Conservation (phyloP, 2,329 filamentous ascomycete species). For the Microcyclospora pomicola region DNA sequence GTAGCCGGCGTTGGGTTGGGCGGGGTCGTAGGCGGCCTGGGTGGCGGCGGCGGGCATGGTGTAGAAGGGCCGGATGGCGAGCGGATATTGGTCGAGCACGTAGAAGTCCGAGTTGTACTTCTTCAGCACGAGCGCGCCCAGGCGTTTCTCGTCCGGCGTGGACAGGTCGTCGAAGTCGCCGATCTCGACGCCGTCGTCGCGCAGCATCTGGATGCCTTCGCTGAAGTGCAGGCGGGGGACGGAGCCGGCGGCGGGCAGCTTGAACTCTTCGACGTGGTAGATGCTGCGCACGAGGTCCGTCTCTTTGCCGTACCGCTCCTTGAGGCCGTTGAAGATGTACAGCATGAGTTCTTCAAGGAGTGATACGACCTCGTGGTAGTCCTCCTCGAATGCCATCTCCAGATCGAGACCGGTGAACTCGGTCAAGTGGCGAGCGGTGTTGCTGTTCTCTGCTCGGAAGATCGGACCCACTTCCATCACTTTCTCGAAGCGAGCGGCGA, state of each 20-base stretch:
- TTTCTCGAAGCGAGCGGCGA: constrained; percentile 62
- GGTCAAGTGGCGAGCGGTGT: constrained; percentile 73
- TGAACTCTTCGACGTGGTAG: constrained; percentile 65
- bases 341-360: constrained; percentile 63
- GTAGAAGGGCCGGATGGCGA: constrained; percentile 80
- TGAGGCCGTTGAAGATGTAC: constrained; percentile 64
- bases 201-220: constrained; percentile 63
- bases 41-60: constrained; percentile 64
- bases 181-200: constrained; percentile 63
- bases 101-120: constrained; percentile 96
- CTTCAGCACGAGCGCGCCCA: constrained; percentile 70
- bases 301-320: constrained; percentile 52
- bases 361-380: constrained; percentile 61
- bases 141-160: constrained; percentile 74
- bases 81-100: constrained; percentile 90
- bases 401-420: constrained; percentile 83
- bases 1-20: constrained; percentile 39
- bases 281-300: constrained; percentile 58
- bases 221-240: constrained; percentile 65
- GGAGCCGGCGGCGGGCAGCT: constrained; percentile 59
- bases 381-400: constrained; percentile 74
- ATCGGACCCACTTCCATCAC: constrained; percentile 70
- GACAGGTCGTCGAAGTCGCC: constrained; percentile 64
- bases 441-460: constrained; percentile 75
- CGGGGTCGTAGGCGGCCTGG: constrained; percentile 29